Evolutionary conservation across 192 early-diverging fungal genomes (phyloP), one percentile per base, ranked within the genome.

Genomic region (Coemansia sp.): DNA sequence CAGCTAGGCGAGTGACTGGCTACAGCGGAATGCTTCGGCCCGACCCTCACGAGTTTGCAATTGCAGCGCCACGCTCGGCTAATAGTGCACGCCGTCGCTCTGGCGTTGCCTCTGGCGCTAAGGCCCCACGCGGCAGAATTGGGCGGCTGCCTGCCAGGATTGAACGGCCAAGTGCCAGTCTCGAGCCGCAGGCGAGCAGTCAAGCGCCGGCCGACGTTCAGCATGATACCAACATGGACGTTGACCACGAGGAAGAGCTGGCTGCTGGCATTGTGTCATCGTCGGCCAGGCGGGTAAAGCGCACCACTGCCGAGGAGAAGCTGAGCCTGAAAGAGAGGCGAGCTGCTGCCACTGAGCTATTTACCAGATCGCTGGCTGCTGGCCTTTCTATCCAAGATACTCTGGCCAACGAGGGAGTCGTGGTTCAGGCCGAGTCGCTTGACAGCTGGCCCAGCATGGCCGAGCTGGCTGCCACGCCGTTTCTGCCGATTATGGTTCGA

Each of bases 401-500:
- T 1, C 2, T 56, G 2, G 53, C 13, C 13, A 6, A 34, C 15
- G 4, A 35, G 5, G 8, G 29, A 7, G 30, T 30, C 13, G 53
- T 56, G 10, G 16, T 60, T 6, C 47, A 49, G 3, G 18, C 50
- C 0, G 13, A 24, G 0, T 12, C 45, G 13, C 15, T 41, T 0
- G 10, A 18, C 50, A 66, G 62, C 12, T 40, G 59, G 8, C 64
- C 64, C 3, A 59, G 43, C 8, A 20, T 37, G 18, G 41, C 35
- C 5, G 47, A 61, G 20, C 20, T 72, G 24, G 20, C 1, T 53
- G 58, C 44, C 39, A 5, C 34, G 4, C 30, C 58, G 9, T 69
- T 69, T 62, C 12, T 65, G 16, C 63, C 73, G 22, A 32, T 69
- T 18, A 50, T 68, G n/a, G 41, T 75, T 15, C 39, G 30, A n/a